Base-by-base conservation (phyloP, 2,329 filamentous ascomycete genomes). In the Venturiaceae sp. region DNA sequence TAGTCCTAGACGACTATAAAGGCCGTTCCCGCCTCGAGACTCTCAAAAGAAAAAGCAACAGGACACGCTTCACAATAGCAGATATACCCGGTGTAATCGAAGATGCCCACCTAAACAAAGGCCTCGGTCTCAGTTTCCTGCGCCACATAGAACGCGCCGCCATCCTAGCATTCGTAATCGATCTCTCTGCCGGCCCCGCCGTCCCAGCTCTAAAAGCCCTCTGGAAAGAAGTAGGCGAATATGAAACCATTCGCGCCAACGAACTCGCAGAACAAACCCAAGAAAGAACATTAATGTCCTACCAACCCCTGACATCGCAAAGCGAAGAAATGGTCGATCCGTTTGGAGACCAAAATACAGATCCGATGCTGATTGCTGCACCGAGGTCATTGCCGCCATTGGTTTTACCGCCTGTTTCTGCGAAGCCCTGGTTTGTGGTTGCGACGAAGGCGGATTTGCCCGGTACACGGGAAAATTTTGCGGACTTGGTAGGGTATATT, bases 351-450 rank as follows among this genome's bases (percentile, higher is more conserved):
- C 44, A 50, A 26, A 50, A 50, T 50, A 50, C 44, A 50, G 44
- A 50, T 50, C 44, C 44, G 23, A 50, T 50, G 44, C 19, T 52
- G 13, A 33, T 46, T 23, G 30, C 16, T 9, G 46, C 46, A 19
- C 30, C 21, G 16, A 30, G 52, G 14, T 28, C 32, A 34, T 71
- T 83, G 21, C 77, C 75, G 41, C 77, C 74, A 26, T 70, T 81
- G 34, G 71, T 72, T 37, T 74, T 81, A 11, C 78, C 88, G n/a
- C 83, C 87, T 41, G 95, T 97, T 63, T 88, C 88, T n/a, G 83
- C 83, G 34, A 99, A 99, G 75, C 92, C 94, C 0, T 99, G 94
- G 94, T 94, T 95, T 66, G 92, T 96, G 5, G 85, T 96, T 46
- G 92, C 90, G 1, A 96, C 92, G 21, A 97, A 97, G 73, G 92